phyloP scores from a whole-genome alignment of 805 yeast species.

The Danielozyma ontarioensis region DNA sequence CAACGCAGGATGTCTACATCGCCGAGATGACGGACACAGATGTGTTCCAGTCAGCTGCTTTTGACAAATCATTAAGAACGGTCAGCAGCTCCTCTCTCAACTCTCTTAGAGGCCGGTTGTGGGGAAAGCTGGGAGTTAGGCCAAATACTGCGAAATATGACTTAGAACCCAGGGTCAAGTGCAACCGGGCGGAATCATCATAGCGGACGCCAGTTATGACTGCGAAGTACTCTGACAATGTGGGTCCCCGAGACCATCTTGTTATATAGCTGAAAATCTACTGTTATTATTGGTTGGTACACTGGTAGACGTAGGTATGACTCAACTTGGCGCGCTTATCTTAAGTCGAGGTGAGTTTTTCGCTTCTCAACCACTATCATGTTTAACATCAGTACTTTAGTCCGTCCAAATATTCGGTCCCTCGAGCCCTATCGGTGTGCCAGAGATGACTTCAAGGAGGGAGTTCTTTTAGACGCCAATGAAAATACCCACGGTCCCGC shows the following conservation, averaged over 20 bases:
- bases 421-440: constrained; percentile 96
- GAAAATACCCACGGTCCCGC: constrained; percentile 95
- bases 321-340: too few relatives aligned
- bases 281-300: too few relatives aligned
- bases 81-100: neutral
- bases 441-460: constrained; percentile 87
- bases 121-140: too few relatives aligned
- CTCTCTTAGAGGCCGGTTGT: constrained; percentile 2
- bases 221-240: too few relatives aligned
- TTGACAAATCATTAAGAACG: neutral
- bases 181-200: constrained; percentile 2
- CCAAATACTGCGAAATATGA: too few relatives aligned
- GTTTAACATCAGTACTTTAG: constrained; percentile 53
- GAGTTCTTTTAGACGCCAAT: constrained; percentile 88
- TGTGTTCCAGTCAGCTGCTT: neutral
- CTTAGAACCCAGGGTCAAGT: neutral
- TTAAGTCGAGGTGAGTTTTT: too few relatives aligned
- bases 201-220: too few relatives aligned
- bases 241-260: too few relatives aligned
- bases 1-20: constrained; percentile 15
- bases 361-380: too few relatives aligned
- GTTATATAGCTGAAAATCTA: too few relatives aligned
- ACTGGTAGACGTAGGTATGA: too few relatives aligned
- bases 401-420: constrained; percentile 78
- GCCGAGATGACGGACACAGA: constrained; percentile 8